phyloP scores from a whole-genome alignment of 2,329 filamentous ascomycete genomes.

The Triangularia verruculosa region DNA sequence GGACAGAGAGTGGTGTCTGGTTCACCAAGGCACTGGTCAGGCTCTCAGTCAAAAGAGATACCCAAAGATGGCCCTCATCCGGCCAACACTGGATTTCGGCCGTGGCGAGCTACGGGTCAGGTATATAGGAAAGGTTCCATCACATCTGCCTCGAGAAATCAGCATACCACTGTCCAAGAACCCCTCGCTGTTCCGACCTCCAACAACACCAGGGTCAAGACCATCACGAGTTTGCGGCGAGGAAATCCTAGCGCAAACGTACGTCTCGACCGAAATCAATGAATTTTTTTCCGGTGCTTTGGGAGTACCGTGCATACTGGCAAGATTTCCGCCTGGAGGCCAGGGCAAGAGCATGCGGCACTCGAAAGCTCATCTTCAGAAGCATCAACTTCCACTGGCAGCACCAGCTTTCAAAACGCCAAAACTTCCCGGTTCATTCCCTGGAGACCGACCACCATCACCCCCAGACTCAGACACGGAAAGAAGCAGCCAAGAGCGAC shows the following conservation, averaged over 20 bases:
- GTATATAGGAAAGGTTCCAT: constrained; percentile 38
- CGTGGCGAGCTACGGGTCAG: constrained; percentile 62
- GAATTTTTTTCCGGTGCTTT: constrained; percentile 74
- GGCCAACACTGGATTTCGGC: constrained; percentile 69
- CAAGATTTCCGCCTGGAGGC: constrained; percentile 73
- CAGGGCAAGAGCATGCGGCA: constrained; percentile 60
- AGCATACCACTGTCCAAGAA: constrained; percentile 66
- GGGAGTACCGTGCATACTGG: constrained; percentile 76
- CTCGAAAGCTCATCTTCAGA: constrained; percentile 67
- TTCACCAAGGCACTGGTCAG: constrained; percentile 80
- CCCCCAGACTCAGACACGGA: constrained; percentile 58
- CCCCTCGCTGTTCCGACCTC: constrained; percentile 51
- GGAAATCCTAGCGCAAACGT: constrained; percentile 65
- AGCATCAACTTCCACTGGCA: constrained; percentile 43
- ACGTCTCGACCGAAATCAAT: constrained; percentile 63
- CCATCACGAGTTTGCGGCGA: constrained; percentile 81
- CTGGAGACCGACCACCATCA: constrained; percentile 44
- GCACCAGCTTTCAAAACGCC: constrained; percentile 31
- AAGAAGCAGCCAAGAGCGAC: constrained; percentile 36
- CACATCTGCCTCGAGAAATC: constrained; percentile 38
- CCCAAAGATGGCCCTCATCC: constrained; percentile 81
- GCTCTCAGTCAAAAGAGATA: constrained; percentile 87
- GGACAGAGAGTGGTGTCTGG: constrained; percentile 95
- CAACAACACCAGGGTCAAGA: constrained; percentile 39
- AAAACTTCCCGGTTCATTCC: constrained; percentile 49